Base-by-base conservation (phyloP, 2,329 filamentous ascomycete genomes). In the Fusarium falciforme region DNA sequence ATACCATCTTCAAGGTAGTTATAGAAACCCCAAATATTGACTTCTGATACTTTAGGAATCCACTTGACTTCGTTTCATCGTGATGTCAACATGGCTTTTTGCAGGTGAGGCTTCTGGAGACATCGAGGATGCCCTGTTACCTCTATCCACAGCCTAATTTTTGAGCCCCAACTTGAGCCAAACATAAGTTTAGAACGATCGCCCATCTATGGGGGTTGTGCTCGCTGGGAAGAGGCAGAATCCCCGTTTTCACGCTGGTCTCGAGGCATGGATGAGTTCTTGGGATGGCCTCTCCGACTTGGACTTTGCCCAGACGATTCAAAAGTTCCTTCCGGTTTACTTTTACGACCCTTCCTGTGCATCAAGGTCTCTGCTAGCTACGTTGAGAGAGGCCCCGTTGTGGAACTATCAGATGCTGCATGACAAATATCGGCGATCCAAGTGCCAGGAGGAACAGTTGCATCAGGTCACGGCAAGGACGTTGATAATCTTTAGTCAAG, bases 371-470 rank as follows among this genome's bases (percentile, higher is more conserved):
- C 29, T 33, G 1, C 1, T 57, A 1, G 20, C 54, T 0, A 17
- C 20, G 1, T 11, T 57, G 31, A 17, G 1, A 12, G 20, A 35
- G 33, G 54, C 33, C 5, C 33, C 54, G 2, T 25, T 36, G 14
- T 57, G 54, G 54, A 57, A 57, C 14, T 35, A 57, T 17, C 33
- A 57, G 54, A 57, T 35, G 33, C 8, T 36, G 1, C 20, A 57
- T 27, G 33, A 31, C 14, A 57, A 57, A 25, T 35, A n/a, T 17
- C 20, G 14, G n/a, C 33, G 7, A 25, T 1, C 12, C n/a, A 36
- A 25, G 5, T 35, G 33, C 3, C 54, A 57, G 2, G 33, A 57
- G 6, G 20, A 16, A 10, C n/a, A 57, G 5, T 22, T 57, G 14
- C 2, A 12, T 4, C 14, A 27, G 2, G 31, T 57, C n/a, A 16